A percentile compares a stretch with the other conserved stretches of the same genome.
Conservation (phyloP, 2,329 filamentous ascomycete genomes). For the Elsinoe australis region DNA sequence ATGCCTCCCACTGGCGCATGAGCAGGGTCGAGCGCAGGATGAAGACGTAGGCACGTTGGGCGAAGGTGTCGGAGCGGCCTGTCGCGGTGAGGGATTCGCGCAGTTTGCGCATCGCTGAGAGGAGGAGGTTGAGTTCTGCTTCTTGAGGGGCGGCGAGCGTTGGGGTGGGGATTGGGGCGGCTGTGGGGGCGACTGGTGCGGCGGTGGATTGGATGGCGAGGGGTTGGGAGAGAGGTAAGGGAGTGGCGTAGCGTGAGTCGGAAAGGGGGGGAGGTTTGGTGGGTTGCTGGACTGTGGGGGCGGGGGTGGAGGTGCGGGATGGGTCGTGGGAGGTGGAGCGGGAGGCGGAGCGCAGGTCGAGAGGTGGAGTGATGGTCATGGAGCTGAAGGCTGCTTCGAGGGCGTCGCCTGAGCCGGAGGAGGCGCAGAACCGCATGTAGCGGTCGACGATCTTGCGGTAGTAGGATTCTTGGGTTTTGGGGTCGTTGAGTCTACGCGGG, state of each 20-base stretch:
- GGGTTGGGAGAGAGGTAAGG: too few species aligned
- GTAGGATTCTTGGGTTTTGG: slow-evolving; percentile 74
- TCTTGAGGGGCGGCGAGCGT: slow-evolving; percentile 18
- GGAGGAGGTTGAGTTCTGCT: slow-evolving; percentile 58
- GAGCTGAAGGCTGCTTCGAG: slow-evolving; percentile 68
- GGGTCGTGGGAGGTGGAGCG: not conserved
- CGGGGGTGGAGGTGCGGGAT: not conserved
- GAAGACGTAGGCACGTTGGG: slow-evolving; percentile 85
- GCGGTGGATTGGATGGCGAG: too few species aligned
- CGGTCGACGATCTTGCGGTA: slow-evolving; percentile 81
- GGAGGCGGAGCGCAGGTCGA: not conserved
- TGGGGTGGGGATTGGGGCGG: slow-evolving; percentile 14
- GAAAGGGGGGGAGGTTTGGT: slow-evolving; percentile 7
- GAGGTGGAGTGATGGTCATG: slow-evolving; percentile 38
- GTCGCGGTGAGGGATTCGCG: slow-evolving; percentile 81
- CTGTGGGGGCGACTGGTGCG: not conserved
- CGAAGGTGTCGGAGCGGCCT: slow-evolving; percentile 68
- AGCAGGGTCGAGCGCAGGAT: slow-evolving; percentile 78
- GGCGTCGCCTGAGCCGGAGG: slow-evolving; percentile 61
- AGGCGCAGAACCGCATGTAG: slow-evolving; percentile 82
- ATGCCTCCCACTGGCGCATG: slow-evolving; percentile 74
- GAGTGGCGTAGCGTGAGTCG: slow-evolving; percentile 18
- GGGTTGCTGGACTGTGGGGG: not conserved
- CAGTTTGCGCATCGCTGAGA: slow-evolving; percentile 82
- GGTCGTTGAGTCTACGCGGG: slow-evolving; percentile 44